phyloP scores from a whole-genome alignment of 306 rosid genomes.

The Crataegus laevigata region DNA sequence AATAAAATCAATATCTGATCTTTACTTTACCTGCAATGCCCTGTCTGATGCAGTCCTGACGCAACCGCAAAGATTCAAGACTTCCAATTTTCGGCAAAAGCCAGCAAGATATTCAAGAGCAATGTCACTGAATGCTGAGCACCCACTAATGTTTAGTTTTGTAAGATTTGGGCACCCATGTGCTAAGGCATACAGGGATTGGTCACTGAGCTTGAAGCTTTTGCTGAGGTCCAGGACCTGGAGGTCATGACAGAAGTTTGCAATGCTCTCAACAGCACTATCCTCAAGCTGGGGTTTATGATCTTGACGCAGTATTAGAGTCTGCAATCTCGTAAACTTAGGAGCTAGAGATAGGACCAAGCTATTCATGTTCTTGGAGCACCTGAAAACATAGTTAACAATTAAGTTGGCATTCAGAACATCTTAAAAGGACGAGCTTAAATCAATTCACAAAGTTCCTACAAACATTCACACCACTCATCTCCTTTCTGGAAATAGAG shows the following conservation, averaged over 20 bases:
- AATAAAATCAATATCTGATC: background rate
- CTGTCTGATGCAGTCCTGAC: slow-evolving; percentile 65
- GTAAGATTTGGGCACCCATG: slow-evolving; percentile 65
- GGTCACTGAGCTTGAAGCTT: slow-evolving; percentile 81
- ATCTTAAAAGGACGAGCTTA: background rate
- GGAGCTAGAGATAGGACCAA: slow-evolving; percentile 78
- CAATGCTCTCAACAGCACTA: slow-evolving; percentile 58
- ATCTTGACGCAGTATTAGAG: slow-evolving; percentile 76
- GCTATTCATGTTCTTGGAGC: slow-evolving; percentile 78
- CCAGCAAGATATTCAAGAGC: slow-evolving; percentile 73
- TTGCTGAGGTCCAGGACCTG: slow-evolving; percentile 94
- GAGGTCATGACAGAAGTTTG: slow-evolving; percentile 64
- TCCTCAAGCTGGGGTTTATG: slow-evolving; percentile 72
- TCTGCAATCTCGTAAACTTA: slow-evolving; percentile 67
- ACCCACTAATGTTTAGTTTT: slow-evolving; percentile 77
- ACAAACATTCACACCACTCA: background rate
- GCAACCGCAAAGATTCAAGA: slow-evolving; percentile 86
- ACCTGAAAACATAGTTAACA: slow-evolving; percentile 46
- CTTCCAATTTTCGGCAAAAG: slow-evolving; percentile 60
- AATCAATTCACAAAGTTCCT: background rate
- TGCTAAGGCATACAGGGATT: slow-evolving; percentile 62
- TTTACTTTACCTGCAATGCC: slow-evolving; percentile 61
- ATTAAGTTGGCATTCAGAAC: background rate
- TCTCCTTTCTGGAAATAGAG: background rate
- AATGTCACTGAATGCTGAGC: slow-evolving; percentile 65